Conservation (phyloP, 176 grass and related monocot genomes). For the Raddia distichophylla region DNA sequence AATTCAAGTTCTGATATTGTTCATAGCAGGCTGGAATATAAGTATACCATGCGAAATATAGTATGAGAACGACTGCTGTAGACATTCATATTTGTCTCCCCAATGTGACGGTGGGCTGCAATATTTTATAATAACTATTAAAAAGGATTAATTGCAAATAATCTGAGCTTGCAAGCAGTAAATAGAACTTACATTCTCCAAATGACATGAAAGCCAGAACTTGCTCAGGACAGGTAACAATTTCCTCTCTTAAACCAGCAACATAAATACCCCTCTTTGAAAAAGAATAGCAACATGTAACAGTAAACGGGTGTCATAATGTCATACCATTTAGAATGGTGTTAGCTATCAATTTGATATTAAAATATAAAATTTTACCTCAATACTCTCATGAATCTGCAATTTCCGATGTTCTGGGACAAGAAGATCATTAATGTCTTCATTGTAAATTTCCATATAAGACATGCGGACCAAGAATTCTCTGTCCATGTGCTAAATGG, state of each 20-base stretch:
- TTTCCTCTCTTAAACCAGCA: conserved; percentile 94
- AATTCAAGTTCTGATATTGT: conserved; percentile 17
- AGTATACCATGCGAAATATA: conserved; percentile 91
- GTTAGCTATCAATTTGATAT: conserved; percentile 15
- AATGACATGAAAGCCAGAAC: conserved; percentile 84
- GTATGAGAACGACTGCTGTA: conserved; percentile 96
- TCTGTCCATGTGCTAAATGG: conserved; percentile 69
- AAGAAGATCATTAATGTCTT: conserved; percentile 94
- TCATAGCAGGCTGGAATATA: conserved; percentile 18
- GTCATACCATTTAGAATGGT: conserved; percentile 18
- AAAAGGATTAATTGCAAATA: conserved; percentile 25
- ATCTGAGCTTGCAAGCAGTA: conserved; percentile 20
- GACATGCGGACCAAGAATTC: conserved; percentile 97
- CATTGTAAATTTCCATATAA: conserved; percentile 99
- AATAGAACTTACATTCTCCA: conserved; percentile 83
- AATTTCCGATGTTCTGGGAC: conserved; percentile 93
- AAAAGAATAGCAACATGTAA: conserved; percentile 33
- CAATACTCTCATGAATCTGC: conserved; percentile 89
- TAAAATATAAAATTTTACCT: conserved; percentile 55
- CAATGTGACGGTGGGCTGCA: conserved; percentile 92
- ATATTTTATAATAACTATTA: conserved; percentile 15
- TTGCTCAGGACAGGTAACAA: conserved; percentile 85
- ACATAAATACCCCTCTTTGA: conserved; percentile 94
- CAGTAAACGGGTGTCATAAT: neutral
- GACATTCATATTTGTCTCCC: conserved; percentile 98